phyloP scores from a whole-genome alignment of 2,329 filamentous ascomycete genomes.

The Albifimbria verrucaria region DNA sequence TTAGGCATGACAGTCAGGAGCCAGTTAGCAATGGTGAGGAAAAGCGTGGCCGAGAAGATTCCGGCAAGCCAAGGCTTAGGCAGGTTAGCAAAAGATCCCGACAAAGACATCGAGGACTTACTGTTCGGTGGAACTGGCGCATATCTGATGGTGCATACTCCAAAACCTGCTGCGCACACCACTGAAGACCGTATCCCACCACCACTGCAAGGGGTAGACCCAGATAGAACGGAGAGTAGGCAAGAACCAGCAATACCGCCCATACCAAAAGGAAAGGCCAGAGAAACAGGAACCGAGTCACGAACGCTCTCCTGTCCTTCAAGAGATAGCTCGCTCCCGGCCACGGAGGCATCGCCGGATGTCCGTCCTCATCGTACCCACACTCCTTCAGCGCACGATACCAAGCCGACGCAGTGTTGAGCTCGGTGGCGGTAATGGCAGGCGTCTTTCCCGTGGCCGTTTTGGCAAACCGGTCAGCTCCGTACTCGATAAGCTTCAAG shows the following conservation, averaged over 20 bases:
- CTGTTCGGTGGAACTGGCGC: conserved; percentile 85
- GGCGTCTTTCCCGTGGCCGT: conserved; percentile 91
- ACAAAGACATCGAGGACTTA: conserved; percentile 37
- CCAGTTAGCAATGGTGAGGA: conserved; percentile 77
- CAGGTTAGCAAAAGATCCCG: conserved; percentile 6
- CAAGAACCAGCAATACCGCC: conserved; percentile 66
- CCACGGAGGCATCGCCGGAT: conserved; percentile 65
- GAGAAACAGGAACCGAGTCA: conserved; percentile 84
- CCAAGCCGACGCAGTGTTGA: conserved; percentile 83
- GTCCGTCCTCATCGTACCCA: conserved; percentile 78
- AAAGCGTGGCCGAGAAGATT: conserved; percentile 84
- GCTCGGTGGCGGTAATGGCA: conserved; percentile 77
- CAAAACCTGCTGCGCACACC: conserved; percentile 71
- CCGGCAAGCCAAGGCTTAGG: conserved; percentile 82
- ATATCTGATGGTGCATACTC: conserved; percentile 84
- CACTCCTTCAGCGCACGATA: conserved; percentile 77
- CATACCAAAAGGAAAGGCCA: conserved; percentile 81
- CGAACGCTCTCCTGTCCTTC: conserved; percentile 73
- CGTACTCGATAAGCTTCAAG: conserved; percentile 92
- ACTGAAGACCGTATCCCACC: conserved; percentile 69
- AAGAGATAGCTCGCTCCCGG: conserved; percentile 69
- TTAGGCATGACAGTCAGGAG: conserved; percentile 65
- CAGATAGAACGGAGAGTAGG: conserved; percentile 69
- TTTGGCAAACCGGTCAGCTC: conserved; percentile 86
- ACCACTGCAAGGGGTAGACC: conserved; percentile 70